Conservation (phyloP, 441 rosid species). For the Viola pubescens region DNA sequence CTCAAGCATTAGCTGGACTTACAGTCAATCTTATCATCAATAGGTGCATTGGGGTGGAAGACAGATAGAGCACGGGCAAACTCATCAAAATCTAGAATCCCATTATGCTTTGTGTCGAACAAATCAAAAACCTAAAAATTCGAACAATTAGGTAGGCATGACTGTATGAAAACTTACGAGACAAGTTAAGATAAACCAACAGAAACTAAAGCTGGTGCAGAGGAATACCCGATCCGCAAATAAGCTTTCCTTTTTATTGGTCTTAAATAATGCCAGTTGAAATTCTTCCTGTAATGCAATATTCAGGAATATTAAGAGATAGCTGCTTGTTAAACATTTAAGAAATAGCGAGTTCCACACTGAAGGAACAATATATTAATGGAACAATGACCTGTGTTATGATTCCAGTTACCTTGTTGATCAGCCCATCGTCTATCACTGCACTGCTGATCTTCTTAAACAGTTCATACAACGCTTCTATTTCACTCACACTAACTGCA, state of each 20-base stretch:
- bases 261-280: slow-evolving; percentile 81
- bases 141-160: slow-evolving; percentile 1
- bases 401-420: slow-evolving; percentile 53
- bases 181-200: neutral
- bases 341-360: neutral
- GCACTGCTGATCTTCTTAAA: slow-evolving; percentile 89
- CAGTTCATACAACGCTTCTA: slow-evolving; percentile 79
- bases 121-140: slow-evolving; percentile 61
- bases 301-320: neutral
- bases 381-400: neutral
- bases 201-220: neutral
- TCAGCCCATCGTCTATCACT: slow-evolving; percentile 79
- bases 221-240: slow-evolving; percentile 74
- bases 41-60: slow-evolving; percentile 79
- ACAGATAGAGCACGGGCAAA: slow-evolving; percentile 87
- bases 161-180: no score
- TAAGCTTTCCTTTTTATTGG: slow-evolving; percentile 82
- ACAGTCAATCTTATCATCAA: slow-evolving; percentile 66
- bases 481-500: slow-evolving; percentile 87
- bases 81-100: slow-evolving; percentile 83
- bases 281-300: slow-evolving; percentile 61
- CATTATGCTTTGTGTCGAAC: slow-evolving; percentile 85
- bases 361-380: neutral
- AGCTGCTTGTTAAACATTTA: neutral
- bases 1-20: slow-evolving; percentile 7